Evolutionary conservation across 768 basidiomycete genomes (phyloP), one percentile per base, ranked within the genome.

Genomic region (Podaxis sp.): DNA sequence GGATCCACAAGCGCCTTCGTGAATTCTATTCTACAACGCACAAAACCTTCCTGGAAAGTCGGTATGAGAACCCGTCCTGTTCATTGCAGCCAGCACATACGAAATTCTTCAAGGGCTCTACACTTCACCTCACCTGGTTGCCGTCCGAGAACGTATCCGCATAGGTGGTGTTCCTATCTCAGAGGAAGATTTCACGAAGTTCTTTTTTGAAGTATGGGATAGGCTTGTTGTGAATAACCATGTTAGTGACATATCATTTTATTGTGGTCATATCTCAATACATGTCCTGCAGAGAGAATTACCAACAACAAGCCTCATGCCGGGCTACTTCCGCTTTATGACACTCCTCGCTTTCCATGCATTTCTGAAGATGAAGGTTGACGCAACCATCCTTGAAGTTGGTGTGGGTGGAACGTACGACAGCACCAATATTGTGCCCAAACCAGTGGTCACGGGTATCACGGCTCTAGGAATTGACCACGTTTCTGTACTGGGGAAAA

Each of bases 181-280:
- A 1, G 96, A 98, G 71, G 87, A 90, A 15, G 75, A 86, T 37
- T 99, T 99, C 73, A 82, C 94, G 12, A 88, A 84, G 70, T 97
- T 89, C 73, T 98, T 98, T 76, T 99, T 94, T 68, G 90, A 98
- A 68, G 90, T 98, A 0, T 99, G 96, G 96, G 91, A 98, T 69
- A 83, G 80, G 63, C 79, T 98, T 8, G 81, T 88, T 55, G 68
- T 73, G 46, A 90, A 90, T 65, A 76, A 82, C 40, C 73, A 76
- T 67, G 94, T 95, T 68, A 40, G 71, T 67, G 22, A 37, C 33
- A 29, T 9, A 65, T 40, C 27, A 57, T 12, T 24, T 55, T 19
- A n/a, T 24, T 13, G n/a, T 53, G 50, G 40, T 43, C 43, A 22
- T 41, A 22, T 36, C 55, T 51, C 40, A 41, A 60, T 56, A 65